Evolutionary conservation across 2,329 filamentous ascomycete genomes (phyloP).

Genomic region (Trichophyton benhamiae): DNA sequence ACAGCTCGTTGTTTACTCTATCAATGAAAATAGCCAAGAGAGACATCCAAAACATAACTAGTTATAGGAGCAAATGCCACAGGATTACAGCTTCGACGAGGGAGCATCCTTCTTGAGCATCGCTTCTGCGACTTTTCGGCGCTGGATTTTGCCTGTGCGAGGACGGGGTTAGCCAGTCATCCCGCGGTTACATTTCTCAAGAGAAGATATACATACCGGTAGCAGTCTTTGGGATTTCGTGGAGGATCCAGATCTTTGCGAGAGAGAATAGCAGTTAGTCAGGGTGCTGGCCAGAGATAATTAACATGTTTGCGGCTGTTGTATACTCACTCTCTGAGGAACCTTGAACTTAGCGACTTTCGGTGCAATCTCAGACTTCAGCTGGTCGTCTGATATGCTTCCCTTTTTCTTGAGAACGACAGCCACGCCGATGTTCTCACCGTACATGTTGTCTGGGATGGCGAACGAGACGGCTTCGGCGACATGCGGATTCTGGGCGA

Average conservation of each 20-base stretch:
- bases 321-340: conserved; percentile 56
- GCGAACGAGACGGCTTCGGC: conserved; percentile 74
- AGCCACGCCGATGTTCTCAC: conserved; percentile 68
- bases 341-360: conserved; percentile 74
- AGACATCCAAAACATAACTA: neutral
- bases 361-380: conserved; percentile 57
- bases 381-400: conserved; percentile 44
- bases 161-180: neutral
- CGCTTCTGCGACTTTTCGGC: conserved; percentile 70
- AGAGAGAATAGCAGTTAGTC: neutral
- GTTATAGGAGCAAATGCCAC: neutral
- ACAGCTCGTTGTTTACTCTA: neutral
- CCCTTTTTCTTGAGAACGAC: conserved; percentile 58
- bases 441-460: conserved; percentile 69
- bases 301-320: neutral
- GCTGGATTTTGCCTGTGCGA: conserved; percentile 60
- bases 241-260: conserved; percentile 60
- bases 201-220: conserved; percentile 34
- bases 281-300: too few relatives aligned
- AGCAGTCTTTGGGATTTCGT: conserved; percentile 81
- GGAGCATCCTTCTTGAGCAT: conserved; percentile 60
- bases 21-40: neutral
- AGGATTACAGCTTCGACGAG: conserved; percentile 40
- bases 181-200: too few relatives aligned
- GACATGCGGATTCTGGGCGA: conserved; percentile 60